A percentile compares a stretch with the other conserved stretches of the same genome.
Evolutionary conservation across 257 asterid genomes (phyloP).

Genomic region (Lavandula angustifolia): DNA sequence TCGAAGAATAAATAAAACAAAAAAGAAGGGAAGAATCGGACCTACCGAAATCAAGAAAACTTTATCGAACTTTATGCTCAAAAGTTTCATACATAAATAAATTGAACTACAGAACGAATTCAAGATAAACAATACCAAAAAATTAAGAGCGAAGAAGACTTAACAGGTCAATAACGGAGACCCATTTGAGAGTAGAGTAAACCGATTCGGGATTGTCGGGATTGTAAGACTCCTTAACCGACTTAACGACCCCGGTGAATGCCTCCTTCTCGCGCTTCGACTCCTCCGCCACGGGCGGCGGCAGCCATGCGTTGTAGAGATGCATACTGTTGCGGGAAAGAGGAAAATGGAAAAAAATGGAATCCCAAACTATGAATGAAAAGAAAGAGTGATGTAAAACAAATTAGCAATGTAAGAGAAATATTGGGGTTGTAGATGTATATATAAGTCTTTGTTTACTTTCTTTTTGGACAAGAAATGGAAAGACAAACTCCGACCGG

Average conservation of each 20-base stretch:
- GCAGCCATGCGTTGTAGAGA: slow-evolving; percentile 94
- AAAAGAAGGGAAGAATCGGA: neutral
- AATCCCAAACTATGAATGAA: neutral
- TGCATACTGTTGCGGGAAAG: slow-evolving; percentile 54
- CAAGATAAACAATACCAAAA: slow-evolving; percentile 2
- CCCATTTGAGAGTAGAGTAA: slow-evolving; percentile 83
- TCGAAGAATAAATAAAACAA: slow-evolving; percentile 5
- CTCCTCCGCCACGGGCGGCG: slow-evolving; percentile 97
- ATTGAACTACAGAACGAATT: slow-evolving; percentile 15
- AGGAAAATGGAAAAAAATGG: neutral
- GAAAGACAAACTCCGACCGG: slow-evolving; percentile 26
- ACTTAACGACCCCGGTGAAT: slow-evolving; percentile 68
- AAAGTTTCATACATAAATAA: slow-evolving; percentile 5
- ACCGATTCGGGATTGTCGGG: slow-evolving; percentile 89
- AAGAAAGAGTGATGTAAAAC: neutral
- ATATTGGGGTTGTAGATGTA: slow-evolving; percentile 12
- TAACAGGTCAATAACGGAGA: slow-evolving; percentile 87
- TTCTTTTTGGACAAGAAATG: slow-evolving; percentile 73
- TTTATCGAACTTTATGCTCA: slow-evolving; percentile 4
- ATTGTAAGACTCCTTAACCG: slow-evolving; percentile 65
- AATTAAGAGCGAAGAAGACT: slow-evolving; percentile 34
- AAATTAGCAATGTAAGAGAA: slow-evolving; percentile 10
- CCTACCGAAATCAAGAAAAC: slow-evolving; percentile 12
- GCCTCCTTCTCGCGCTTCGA: slow-evolving; percentile 77
- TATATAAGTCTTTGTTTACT: slow-evolving; percentile 26